Percentiles rank a stretch among this genome's conserved stretches.
Evolutionary conservation across 164 flowering plant genomes (phyloP).

Genomic region (Dillenia turbinata): DNA sequence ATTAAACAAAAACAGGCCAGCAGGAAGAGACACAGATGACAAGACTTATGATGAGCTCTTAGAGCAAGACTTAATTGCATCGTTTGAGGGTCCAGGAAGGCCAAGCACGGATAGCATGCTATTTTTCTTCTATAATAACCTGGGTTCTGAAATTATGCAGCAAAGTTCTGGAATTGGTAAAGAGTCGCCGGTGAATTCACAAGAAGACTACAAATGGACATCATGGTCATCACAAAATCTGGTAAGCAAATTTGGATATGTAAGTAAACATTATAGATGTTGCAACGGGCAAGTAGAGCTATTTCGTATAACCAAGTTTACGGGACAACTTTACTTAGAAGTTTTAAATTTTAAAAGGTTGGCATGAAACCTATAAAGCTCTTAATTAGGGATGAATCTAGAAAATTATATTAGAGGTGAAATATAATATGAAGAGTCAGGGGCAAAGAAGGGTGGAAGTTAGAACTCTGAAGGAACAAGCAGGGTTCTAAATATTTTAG

Average conservation of each 20-base stretch:
- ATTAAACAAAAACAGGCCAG: background rate
- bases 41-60: constrained; percentile 29
- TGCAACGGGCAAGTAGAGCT: background rate
- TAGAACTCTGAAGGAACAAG: no score
- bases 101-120: constrained; percentile 51
- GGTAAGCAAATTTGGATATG: constrained; percentile 19
- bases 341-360: background rate
- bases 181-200: constrained; percentile 21
- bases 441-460: no score
- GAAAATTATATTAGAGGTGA: no score
- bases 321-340: background rate
- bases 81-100: constrained; percentile 57
- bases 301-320: background rate
- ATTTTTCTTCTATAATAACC: constrained; percentile 34
- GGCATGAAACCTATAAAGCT: background rate
- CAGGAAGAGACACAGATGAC: constrained; percentile 5
- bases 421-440: no score
- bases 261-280: background rate
- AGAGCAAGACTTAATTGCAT: constrained; percentile 37
- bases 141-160: constrained; percentile 28
- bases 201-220: constrained; percentile 16
- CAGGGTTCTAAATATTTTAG: no score
- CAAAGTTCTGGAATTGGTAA: constrained; percentile 20
- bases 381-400: no score
- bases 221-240: constrained; percentile 23